phyloP scores from a whole-genome alignment of 164 flowering plant genomes.

The Taxillus chinensis region DNA sequence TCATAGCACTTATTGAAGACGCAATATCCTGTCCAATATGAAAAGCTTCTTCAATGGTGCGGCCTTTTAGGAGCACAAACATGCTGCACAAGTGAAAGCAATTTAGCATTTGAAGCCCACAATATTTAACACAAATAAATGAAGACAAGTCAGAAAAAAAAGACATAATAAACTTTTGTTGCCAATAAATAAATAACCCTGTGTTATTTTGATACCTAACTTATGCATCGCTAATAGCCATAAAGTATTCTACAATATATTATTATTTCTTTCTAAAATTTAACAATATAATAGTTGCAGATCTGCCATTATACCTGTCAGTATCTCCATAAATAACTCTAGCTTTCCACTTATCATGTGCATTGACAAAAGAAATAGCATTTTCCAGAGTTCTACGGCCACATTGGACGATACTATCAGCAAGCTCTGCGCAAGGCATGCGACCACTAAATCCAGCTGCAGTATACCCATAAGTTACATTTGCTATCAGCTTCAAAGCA shows the following conservation, averaged over 20 bases:
- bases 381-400: slow-evolving; percentile 89
- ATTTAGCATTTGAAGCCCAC: neutral
- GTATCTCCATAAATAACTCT: slow-evolving; percentile 95
- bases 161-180: too few species aligned
- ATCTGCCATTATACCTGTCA: slow-evolving; percentile 50
- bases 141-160: too few species aligned
- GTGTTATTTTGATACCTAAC: too few species aligned
- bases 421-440: slow-evolving; percentile 99
- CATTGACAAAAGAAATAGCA: slow-evolving; percentile 80
- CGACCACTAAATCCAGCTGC: slow-evolving; percentile 99
- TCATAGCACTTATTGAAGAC: slow-evolving; percentile 65
- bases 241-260: too few species aligned
- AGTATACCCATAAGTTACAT: slow-evolving; percentile 96
- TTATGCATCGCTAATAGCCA: too few species aligned
- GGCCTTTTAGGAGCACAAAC: slow-evolving; percentile 96
- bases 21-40: slow-evolving; percentile 78
- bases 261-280: too few species aligned
- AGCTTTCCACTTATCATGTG: slow-evolving; percentile 81
- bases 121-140: neutral
- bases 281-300: neutral
- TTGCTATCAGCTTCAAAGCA: slow-evolving; percentile 91
- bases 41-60: slow-evolving; percentile 56
- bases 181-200: too few species aligned
- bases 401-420: slow-evolving; percentile 98
- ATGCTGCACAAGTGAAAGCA: slow-evolving; percentile 41